Evolutionary conservation across 495 filamentous ascomycete species (phyloP).

Genomic region (Podospora tetraspora): DNA sequence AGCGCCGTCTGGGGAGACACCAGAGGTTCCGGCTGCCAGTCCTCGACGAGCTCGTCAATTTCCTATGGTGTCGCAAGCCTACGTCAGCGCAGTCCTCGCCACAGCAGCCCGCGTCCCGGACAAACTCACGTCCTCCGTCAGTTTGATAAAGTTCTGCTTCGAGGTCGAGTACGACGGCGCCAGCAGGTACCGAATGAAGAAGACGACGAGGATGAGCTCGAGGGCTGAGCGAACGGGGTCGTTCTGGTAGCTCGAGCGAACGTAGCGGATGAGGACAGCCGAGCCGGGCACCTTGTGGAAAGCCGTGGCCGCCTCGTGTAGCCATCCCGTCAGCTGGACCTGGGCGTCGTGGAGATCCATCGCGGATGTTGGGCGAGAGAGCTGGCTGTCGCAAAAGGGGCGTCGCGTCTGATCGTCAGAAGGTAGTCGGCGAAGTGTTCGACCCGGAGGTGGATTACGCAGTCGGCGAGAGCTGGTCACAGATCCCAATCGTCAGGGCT

Average conservation of each 20-base stretch:
- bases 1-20: conserved; percentile 64
- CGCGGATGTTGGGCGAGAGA: too few relatives aligned
- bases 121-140: conserved; percentile 68
- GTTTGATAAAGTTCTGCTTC: conserved; percentile 76
- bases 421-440: not conserved
- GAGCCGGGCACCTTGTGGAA: conserved; percentile 92
- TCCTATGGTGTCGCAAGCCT: conserved; percentile 48
- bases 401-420: not conserved
- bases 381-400: not conserved
- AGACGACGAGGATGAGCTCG: conserved; percentile 90
- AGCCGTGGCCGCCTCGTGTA: conserved; percentile 58
- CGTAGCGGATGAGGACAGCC: conserved; percentile 88
- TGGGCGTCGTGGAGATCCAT: conserved; percentile 86
- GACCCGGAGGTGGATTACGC: not conserved
- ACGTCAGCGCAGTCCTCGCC: conserved; percentile 1
- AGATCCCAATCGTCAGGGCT: not conserved
- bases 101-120: not conserved
- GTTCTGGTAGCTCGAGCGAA: conserved; percentile 95
- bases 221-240: conserved; percentile 91
- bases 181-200: conserved; percentile 88
- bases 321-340: conserved; percentile 58
- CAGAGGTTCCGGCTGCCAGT: conserved; percentile 93
- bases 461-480: not conserved
- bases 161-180: conserved; percentile 85
- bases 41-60: conserved; percentile 94